Base-by-base conservation (phyloP, 2,329 filamentous ascomycete species). In the Mycosphaerella sp. region DNA sequence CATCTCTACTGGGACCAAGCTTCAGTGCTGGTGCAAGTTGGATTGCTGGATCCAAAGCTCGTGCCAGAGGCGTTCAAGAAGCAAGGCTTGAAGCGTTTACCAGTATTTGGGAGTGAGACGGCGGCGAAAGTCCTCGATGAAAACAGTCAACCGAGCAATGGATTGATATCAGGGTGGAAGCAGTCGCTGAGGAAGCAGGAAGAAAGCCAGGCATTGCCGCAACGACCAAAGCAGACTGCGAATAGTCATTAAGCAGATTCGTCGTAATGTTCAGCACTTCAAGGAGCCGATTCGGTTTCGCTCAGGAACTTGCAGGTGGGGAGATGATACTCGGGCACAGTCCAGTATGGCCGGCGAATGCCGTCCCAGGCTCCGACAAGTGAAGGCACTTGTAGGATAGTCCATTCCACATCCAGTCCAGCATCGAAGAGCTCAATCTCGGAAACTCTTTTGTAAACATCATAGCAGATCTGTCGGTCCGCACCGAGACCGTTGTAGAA, bases 401-500 rank as follows among this genome's bases (percentile, higher is more conserved):
- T 80, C 90, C 90, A 97, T 49, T 91, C 87, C 1, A 92, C 83
- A 65, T 97, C 92, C 62, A 96, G 81, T 0, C 91, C 91, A 8
- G 89, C 89, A 62, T 97, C 91, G 58, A 86, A 82, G 21, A 95
- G 77, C 72, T 97, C 90, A 78, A 95, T 85, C 72, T 97, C 92
- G 1, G 89, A 86, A 2, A 97, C 73, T 69, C 87, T 89, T 50
- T 85, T 87, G 73, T 97, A 97, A 23, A 98, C 91, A 73, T 97
- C 93, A 72, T 97, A 97, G 72, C 89, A 95, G 58, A 97, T 85
- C 70, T 85, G 85, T 44, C 93, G 79, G 72, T 98, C 93, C 2
- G 93, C 93, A 0, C 93, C 93, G 54, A 97, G 82, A 0, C 93
- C 82, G 61, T 84, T 83, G 69, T 84, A 85, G 71, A 83, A 84